Evolutionary conservation across 495 filamentous ascomycete genomes (phyloP).

Genomic region (Neurospora discreta): DNA sequence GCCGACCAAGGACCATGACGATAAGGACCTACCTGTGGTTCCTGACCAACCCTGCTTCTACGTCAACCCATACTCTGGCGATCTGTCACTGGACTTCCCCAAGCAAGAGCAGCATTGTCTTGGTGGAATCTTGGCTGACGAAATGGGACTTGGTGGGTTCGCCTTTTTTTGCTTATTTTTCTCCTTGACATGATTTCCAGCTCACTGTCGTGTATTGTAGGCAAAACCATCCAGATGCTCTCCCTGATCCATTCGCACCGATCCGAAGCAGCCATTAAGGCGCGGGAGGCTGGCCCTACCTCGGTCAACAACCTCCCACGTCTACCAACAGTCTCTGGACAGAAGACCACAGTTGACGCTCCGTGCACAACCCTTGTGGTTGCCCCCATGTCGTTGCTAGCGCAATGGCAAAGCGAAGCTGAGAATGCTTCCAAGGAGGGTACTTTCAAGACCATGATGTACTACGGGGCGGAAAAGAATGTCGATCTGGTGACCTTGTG

Average conservation of each 20-base stretch:
- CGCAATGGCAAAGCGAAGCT: slow-evolving; percentile 95
- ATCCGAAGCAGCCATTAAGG: slow-evolving; percentile 43
- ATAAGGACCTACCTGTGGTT: slow-evolving; percentile 55
- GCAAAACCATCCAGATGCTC: slow-evolving; percentile 97
- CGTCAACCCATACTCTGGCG: slow-evolving; percentile 92
- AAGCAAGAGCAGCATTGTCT: slow-evolving; percentile 89
- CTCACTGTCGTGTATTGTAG: background rate
- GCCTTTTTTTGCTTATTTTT: background rate
- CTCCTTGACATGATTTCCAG: background rate
- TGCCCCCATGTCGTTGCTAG: slow-evolving; percentile 84
- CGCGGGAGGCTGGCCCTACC: slow-evolving; percentile 41
- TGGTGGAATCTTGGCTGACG: slow-evolving; percentile 88
- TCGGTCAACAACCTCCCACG: slow-evolving; percentile 41
- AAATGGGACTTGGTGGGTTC: slow-evolving; percentile 55
- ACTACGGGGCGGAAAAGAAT: slow-evolving; percentile 80
- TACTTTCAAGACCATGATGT: slow-evolving; percentile 71
- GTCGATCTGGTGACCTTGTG: slow-evolving; percentile 67
- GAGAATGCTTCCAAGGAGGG: slow-evolving; percentile 75
- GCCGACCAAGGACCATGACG: slow-evolving; percentile 81
- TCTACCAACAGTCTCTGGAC: slow-evolving; percentile 38
- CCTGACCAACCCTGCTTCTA: slow-evolving; percentile 66
- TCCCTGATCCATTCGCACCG: slow-evolving; percentile 80
- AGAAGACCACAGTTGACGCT: slow-evolving; percentile 45
- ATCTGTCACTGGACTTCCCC: slow-evolving; percentile 86
- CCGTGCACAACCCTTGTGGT: slow-evolving; percentile 90